A percentile compares a stretch with the other conserved stretches of the same genome.
phyloP scores from a whole-genome alignment of 2,329 filamentous ascomycete species.

The Phoma herbarum region DNA sequence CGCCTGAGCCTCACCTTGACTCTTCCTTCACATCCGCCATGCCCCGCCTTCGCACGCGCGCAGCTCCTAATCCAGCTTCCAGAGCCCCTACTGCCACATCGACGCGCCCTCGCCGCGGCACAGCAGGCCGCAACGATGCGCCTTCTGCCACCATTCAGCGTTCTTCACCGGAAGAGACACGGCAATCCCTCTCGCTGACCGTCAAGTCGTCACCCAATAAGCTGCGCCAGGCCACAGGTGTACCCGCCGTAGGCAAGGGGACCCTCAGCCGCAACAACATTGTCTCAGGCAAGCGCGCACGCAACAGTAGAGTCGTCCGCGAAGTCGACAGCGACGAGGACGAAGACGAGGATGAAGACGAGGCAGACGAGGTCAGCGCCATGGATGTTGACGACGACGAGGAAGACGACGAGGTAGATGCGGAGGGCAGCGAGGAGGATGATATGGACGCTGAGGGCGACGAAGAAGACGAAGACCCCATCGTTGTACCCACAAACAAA shows the following conservation, averaged over 20 bases:
- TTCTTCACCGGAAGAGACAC: constrained; percentile 53
- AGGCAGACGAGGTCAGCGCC: constrained; percentile 52
- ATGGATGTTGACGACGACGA: constrained; percentile 54
- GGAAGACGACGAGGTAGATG: constrained; percentile 49
- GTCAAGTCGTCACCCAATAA: constrained; percentile 61
- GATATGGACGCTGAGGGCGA: constrained; percentile 51
- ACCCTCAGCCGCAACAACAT: constrained; percentile 49
- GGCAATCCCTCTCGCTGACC: constrained; percentile 58
- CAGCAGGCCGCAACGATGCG: constrained; percentile 40
- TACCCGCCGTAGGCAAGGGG: constrained; percentile 36
- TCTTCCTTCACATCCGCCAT: constrained; percentile 33
- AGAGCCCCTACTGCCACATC: constrained; percentile 49
- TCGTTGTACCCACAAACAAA: constrained; percentile 40
- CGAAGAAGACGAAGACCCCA: constrained; percentile 51
- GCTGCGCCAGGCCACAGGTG: constrained; percentile 58
- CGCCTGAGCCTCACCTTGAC: neutral
- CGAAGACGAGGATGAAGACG: constrained; percentile 52
- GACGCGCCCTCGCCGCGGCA: constrained; percentile 50
- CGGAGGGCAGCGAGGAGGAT: constrained; percentile 41
- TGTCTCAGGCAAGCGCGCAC: constrained; percentile 50
- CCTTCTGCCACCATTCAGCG: constrained; percentile 50
- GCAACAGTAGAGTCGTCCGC: constrained; percentile 50
- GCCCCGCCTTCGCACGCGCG: constrained; percentile 52
- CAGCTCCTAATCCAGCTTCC: constrained; percentile 43
- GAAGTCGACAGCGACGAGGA: constrained; percentile 55